Evolutionary conservation across 2,329 filamentous ascomycete genomes (phyloP).

Genomic region (Mariannaea sp.): DNA sequence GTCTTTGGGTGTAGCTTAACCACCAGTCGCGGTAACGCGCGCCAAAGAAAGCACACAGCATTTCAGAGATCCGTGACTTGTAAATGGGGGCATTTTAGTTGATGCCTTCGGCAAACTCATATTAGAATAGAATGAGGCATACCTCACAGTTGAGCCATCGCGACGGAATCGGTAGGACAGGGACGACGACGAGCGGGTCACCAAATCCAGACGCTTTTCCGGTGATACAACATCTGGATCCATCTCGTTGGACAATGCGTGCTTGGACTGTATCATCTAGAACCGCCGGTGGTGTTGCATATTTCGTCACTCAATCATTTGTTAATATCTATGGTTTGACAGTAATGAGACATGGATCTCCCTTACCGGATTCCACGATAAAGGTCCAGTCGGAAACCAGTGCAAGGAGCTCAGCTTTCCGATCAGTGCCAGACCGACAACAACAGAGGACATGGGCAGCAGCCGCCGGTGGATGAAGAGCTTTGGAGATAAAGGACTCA

Average conservation of each 20-base stretch:
- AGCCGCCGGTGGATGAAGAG: slow-evolving; percentile 1
- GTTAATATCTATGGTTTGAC: background rate
- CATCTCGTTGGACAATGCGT: slow-evolving; percentile 15
- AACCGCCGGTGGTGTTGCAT: background rate
- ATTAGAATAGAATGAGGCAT: background rate
- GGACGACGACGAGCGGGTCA: slow-evolving; percentile 14
- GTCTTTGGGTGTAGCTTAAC: slow-evolving; percentile 31
- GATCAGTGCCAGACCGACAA: background rate
- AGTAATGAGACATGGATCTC: background rate
- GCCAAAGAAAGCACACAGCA: slow-evolving; percentile 39
- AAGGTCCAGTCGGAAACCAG: slow-evolving; percentile 34
- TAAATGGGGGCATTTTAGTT: background rate
- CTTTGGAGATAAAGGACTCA: slow-evolving; percentile 1
- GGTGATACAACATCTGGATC: slow-evolving; percentile 20
- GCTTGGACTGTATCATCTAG: background rate
- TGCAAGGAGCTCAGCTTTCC: background rate
- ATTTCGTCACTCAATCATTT: background rate
- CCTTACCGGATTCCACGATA: slow-evolving; percentile 35
- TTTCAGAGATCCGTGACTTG: slow-evolving; percentile 8
- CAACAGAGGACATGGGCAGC: slow-evolving; percentile 8
- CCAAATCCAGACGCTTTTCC: slow-evolving; percentile 5
- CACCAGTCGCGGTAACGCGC: slow-evolving; percentile 40
- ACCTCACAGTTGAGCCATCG: slow-evolving; percentile 14
- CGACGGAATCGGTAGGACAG: slow-evolving; percentile 9
- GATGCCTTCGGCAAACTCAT: too few relatives aligned